Evolutionary conservation across 345 rosid species (phyloP).

Genomic region (Odontarrhena argentea): DNA sequence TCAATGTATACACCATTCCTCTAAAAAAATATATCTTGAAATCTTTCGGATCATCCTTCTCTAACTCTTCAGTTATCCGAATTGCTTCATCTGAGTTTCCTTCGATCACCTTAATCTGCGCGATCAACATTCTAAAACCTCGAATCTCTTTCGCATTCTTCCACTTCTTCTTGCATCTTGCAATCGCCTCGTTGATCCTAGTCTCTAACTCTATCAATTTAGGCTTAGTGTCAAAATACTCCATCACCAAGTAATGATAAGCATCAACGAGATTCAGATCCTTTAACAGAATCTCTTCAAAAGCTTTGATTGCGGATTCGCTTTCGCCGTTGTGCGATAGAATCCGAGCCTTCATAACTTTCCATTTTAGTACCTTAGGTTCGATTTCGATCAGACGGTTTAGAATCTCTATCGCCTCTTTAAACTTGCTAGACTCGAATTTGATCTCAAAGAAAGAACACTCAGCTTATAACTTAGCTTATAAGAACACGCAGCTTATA

Average conservation of each 20-base stretch:
- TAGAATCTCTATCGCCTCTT: conserved; percentile 51
- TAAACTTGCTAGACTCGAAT: conserved; percentile 55
- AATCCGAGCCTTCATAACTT: conserved; percentile 60
- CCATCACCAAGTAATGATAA: conserved; percentile 75
- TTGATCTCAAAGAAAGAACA: no score
- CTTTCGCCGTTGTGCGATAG: conserved; percentile 51
- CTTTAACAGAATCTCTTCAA: conserved; percentile 59
- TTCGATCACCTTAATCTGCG: conserved; percentile 63
- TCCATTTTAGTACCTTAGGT: conserved; percentile 67
- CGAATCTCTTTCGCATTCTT: conserved; percentile 48
- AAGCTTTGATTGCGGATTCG: conserved; percentile 52
- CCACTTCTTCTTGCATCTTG: conserved; percentile 64
- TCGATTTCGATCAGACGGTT: conserved; percentile 67
- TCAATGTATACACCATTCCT: conserved; percentile 63
- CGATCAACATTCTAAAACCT: conserved; percentile 65
- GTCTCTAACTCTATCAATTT: conserved; percentile 48
- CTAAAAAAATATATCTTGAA: conserved; percentile 69
- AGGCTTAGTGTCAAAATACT: conserved; percentile 47
- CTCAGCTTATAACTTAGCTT: no score
- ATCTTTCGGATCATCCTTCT: conserved; percentile 74
- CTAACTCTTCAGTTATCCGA: conserved; percentile 64
- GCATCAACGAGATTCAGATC: conserved; percentile 73
- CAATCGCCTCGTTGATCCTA: conserved; percentile 63
- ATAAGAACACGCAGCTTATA: no score
- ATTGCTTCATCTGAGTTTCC: conserved; percentile 62